Base-by-base conservation (phyloP, 169 alveolate species). In the Condylostoma magnum region DNA sequence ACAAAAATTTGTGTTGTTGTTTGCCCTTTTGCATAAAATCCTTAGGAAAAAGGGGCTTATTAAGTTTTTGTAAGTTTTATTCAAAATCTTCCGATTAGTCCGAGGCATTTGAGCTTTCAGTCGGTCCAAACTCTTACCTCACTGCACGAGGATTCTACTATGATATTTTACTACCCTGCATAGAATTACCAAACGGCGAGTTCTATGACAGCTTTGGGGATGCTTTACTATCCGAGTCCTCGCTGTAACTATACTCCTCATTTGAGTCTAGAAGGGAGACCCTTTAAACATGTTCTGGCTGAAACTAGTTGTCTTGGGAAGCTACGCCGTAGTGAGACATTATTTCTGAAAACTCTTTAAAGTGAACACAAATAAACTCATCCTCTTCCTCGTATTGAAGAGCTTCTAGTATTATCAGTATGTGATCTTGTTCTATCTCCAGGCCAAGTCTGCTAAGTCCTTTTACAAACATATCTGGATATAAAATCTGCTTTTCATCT, bases 121-220 rank as follows among this genome's bases (percentile, higher is more conserved):
- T n/a, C n/a, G n/a, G n/a, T n/a, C n/a, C n/a, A n/a, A n/a, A n/a
- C n/a, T n/a, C n/a, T n/a, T n/a, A n/a, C n/a, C n/a, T n/a, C n/a
- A n/a, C n/a, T n/a, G n/a, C n/a, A n/a, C n/a, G n/a, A n/a, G n/a
- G n/a, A n/a, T n/a, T n/a, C n/a, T n/a, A n/a, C n/a, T n/a, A n/a
- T n/a, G n/a, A n/a, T n/a, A n/a, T n/a, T n/a, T n/a, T n/a, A n/a
- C n/a, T n/a, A n/a, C n/a, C n/a, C n/a, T n/a, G n/a, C n/a, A n/a
- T n/a, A n/a, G n/a, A n/a, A n/a, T n/a, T 63, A 18, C 31, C 44
- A 33, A 63, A 63, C 27, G 58, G 58, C 25, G 73, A 63, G 58
- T 22, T 22, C 46, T 63, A 54, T 5, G 44, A 43, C 22, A 41
- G 22, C 3, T 57, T 57, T 25, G 34, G 34, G 25, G 56, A 37